Conservation (phyloP, 768 basidiomycete species). For the Holtermannia corniformis region DNA sequence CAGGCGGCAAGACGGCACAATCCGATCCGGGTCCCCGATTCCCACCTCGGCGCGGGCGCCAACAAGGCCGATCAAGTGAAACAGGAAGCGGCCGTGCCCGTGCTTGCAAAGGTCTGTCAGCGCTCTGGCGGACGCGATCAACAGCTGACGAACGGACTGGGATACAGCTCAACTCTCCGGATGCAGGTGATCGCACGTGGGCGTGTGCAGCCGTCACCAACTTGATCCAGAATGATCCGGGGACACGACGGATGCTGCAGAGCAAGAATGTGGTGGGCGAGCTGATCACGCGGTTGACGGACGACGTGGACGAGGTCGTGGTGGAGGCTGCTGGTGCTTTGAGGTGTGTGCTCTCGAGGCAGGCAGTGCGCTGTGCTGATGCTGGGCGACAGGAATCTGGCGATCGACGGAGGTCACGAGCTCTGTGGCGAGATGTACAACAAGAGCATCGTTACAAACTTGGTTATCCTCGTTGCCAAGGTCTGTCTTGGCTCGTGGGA, state of each 20-base stretch:
- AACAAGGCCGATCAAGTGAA: slow-evolving; percentile 53
- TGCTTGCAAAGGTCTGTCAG: slow-evolving; percentile 69
- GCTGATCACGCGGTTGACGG: slow-evolving; percentile 75
- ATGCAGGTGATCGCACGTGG: slow-evolving; percentile 79
- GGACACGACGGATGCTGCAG: slow-evolving; percentile 77
- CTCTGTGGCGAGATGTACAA: slow-evolving; percentile 97
- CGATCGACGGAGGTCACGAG: slow-evolving; percentile 90
- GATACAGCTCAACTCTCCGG: slow-evolving; percentile 42
- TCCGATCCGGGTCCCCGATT: slow-evolving; percentile 85
- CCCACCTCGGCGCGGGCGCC: slow-evolving; percentile 74
- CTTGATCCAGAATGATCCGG: slow-evolving; percentile 88
- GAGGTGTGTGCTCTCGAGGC: slow-evolving; percentile 49
- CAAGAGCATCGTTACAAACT: slow-evolving; percentile 69
- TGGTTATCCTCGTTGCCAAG: slow-evolving; percentile 26
- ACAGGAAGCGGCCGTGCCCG: slow-evolving; percentile 69
- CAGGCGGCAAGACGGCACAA: slow-evolving; percentile 76
- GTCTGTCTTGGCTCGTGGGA: slow-evolving; percentile 10
- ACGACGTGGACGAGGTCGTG: slow-evolving; percentile 80
- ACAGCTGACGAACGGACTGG: slow-evolving; percentile 6
- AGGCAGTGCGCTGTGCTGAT: neutral
- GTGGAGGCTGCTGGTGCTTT: slow-evolving; percentile 82
- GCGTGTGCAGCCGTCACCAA: slow-evolving; percentile 94
- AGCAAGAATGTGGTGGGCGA: slow-evolving; percentile 82
- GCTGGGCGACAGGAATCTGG: slow-evolving; percentile 60
- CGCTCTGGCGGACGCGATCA: slow-evolving; percentile 55